These are phyloP conservation scores for Ascobolus immersus DNA, from an alignment of 495 filamentous ascomycete species.

Conservation along the genomic window DNA sequence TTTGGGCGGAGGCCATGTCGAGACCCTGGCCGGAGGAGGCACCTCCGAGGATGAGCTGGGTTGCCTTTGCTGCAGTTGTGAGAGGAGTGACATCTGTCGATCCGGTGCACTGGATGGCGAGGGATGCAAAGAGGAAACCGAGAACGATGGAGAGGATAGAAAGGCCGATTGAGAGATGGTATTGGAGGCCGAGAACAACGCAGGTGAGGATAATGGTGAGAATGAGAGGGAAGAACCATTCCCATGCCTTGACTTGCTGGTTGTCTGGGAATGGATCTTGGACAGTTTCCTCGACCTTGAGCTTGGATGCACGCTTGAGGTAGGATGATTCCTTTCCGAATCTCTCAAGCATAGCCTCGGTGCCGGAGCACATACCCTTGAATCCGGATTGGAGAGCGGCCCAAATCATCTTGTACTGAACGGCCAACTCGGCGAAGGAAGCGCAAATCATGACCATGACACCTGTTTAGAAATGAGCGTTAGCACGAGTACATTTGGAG, in stretches of 20 bases:
- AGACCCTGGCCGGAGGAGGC: constrained; percentile 27
- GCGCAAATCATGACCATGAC: constrained; percentile 38
- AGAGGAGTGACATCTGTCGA: constrained; percentile 39
- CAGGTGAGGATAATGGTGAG: constrained; percentile 27
- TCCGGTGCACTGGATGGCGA: constrained; percentile 37
- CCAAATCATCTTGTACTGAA: constrained; percentile 35
- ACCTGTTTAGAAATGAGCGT: constrained; percentile 14
- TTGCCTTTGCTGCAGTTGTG: constrained; percentile 39
- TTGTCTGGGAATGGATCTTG: constrained; percentile 19
- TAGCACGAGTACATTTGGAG: too few relatives aligned
- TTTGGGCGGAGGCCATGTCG: constrained; percentile 24
- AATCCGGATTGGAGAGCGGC: constrained; percentile 26
- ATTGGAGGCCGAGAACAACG: constrained; percentile 34
- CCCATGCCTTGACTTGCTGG: constrained; percentile 31
- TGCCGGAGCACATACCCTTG: constrained; percentile 20
- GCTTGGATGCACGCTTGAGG: constrained; percentile 30
- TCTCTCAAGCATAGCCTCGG: constrained; percentile 19
- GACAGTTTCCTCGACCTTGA: constrained; percentile 34
- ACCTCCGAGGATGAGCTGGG: constrained; percentile 38
- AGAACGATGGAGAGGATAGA: constrained; percentile 35
- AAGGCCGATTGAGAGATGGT: constrained; percentile 32
- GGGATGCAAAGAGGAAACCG: constrained; percentile 42
- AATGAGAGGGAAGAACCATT: constrained; percentile 30
- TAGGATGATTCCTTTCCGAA: constrained; percentile 23
- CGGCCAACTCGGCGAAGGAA: constrained; percentile 33